A percentile compares a stretch with the other conserved stretches of the same genome.
Evolutionary conservation across 1,284 basidiomycete species (phyloP).

Genomic region (Athelia sp.): DNA sequence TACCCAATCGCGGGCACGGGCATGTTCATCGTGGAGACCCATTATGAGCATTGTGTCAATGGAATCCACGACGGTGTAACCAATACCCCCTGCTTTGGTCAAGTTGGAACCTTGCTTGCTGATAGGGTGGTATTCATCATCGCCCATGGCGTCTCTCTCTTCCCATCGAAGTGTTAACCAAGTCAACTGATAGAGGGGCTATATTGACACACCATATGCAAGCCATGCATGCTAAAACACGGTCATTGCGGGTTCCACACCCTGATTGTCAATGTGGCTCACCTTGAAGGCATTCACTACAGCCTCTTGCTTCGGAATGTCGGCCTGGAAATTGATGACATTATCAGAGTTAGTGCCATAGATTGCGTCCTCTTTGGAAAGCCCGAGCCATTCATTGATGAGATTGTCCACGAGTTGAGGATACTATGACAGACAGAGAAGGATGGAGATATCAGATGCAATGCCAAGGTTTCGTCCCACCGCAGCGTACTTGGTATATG

Average conservation of each 20-base stretch:
- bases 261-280: slow-evolving; percentile 16
- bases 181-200: slow-evolving; percentile 3
- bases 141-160: slow-evolving; percentile 87
- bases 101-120: slow-evolving; percentile 72
- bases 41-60: slow-evolving; percentile 87
- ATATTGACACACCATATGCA: slow-evolving; percentile 57
- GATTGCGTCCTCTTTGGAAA: neutral
- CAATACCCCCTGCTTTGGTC: slow-evolving; percentile 71
- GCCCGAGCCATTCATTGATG: neutral
- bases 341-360: neutral
- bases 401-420: neutral
- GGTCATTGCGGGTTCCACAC: neutral
- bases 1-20: slow-evolving; percentile 78
- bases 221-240: slow-evolving; percentile 66
- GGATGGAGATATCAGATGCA: neutral
- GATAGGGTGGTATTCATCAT: slow-evolving; percentile 87
- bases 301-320: slow-evolving; percentile 60
- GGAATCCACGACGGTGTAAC: slow-evolving; percentile 80
- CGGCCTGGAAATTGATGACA: slow-evolving; percentile 38
- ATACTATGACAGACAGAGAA: neutral
- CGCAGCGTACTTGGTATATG: neutral
- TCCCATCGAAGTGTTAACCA: slow-evolving; percentile 19
- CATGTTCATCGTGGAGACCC: slow-evolving; percentile 77
- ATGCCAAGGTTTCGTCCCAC: neutral
- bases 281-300: slow-evolving; percentile 78